Percentiles rank a stretch among this genome's conserved stretches.
Conservation (phyloP, 2,329 filamentous ascomycete genomes). For the Cladophialophora bantiana region DNA sequence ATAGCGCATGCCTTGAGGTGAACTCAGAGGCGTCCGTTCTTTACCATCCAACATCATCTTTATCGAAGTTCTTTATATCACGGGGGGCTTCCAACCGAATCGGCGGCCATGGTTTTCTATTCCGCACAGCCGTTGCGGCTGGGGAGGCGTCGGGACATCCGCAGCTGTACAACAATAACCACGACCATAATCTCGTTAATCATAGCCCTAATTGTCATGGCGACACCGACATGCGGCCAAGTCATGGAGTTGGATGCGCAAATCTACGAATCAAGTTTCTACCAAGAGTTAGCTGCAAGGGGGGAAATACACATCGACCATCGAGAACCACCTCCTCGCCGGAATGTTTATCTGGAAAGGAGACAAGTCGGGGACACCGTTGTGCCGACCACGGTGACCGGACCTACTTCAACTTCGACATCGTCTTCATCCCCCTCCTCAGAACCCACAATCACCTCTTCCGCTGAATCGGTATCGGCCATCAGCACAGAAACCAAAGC, state of each 20-base stretch:
- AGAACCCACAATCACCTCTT: not conserved
- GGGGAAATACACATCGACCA: conserved; percentile 39
- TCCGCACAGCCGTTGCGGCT: conserved; percentile 41
- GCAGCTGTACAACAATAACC: not conserved
- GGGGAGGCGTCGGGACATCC: conserved; percentile 21
- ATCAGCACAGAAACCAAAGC: conserved; percentile 34
- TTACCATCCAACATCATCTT: conserved; percentile 2
- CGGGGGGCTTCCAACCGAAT: not conserved
- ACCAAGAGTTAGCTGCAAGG: conserved; percentile 27
- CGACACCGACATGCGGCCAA: conserved; percentile 19
- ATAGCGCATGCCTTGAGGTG: conserved; percentile 6
- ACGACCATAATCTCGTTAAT: conserved; percentile 31
- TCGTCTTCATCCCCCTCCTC: conserved; percentile 14
- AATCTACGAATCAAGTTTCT: conserved; percentile 26
- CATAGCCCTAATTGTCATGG: conserved; percentile 29
- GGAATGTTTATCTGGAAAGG: conserved; percentile 23
- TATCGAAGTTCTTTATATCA: not conserved
- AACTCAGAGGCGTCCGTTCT: conserved; percentile 19
- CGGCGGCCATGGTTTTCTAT: conserved; percentile 8
- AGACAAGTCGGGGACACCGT: conserved; percentile 25
- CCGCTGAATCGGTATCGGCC: conserved; percentile 10
- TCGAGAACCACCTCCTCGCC: conserved; percentile 21
- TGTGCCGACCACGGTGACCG: conserved; percentile 22
- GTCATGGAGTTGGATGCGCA: conserved; percentile 25
- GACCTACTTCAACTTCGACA: conserved; percentile 26